Base-by-base conservation (phyloP, 2,329 filamentous ascomycete genomes). In the Clarireedia homoeocarpa region DNA sequence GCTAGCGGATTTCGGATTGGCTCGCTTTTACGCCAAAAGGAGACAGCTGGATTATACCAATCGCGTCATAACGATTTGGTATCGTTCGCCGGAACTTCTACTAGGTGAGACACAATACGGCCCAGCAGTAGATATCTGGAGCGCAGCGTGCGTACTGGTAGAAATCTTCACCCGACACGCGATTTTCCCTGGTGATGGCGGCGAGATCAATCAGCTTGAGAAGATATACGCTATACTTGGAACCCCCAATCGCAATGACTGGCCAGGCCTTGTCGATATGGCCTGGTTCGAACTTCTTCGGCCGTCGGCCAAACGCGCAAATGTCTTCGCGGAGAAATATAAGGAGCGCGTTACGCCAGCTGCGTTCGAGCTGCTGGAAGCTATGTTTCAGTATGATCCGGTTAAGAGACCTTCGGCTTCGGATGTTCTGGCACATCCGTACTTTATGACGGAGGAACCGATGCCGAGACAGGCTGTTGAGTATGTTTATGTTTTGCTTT, bases 41-140 rank as follows among this genome's bases (percentile, higher is more conserved):
- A 85, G 87, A 59, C 89, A 94, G 70, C 81, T 95, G 48, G 92
- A 99, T 70, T 99, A 99, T 71, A 99, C 94, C 1, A 99, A 99
- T 69, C 88, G 94, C 38, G 95, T 99, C 65, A 96, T 99, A 69
- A 99, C 94, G 2, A 96, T 99, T 62, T 99, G 95, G 95, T 96
- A 96, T 70, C 83, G 91, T 4, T 89, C 90, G 0, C 91, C 91
- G 0, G 91, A 96, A 70, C 78, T 96, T n/a, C 76, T 96, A 0
- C 79, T 96, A 1, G 91, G 91, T 6, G 91, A 95, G 71, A 96
- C 91, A 5, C 84, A 89, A 65, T 96, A 96, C 68, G 90, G 88
- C 4, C 88, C 89, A 0, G 89, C 89, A 2, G 90, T 95, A 14
- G 91, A 96, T 67, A 88, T 99, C 38, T 99, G 94, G 94, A 96